Conservation (phyloP, 2,329 filamentous ascomycete species). For the Stemphylium beticola region DNA sequence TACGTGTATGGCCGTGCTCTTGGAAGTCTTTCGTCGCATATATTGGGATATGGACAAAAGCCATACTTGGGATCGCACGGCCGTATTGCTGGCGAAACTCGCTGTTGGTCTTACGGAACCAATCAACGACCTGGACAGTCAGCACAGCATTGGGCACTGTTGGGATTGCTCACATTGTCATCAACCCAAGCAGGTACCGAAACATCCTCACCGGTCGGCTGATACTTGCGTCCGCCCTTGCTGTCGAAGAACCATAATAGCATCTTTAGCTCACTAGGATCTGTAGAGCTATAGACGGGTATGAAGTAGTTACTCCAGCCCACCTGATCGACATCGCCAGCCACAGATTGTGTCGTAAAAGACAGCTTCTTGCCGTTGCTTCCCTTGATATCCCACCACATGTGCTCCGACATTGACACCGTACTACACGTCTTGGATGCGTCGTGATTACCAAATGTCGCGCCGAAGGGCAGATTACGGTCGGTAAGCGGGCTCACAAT, state of each 20-base stretch:
- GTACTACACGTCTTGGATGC: conserved; percentile 35
- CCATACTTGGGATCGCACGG: conserved; percentile 56
- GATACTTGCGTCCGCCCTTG: conserved; percentile 33
- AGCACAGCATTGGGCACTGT: neutral
- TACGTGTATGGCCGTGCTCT: conserved; percentile 55
- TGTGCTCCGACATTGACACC: conserved; percentile 28
- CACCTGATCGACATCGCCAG: conserved; percentile 41
- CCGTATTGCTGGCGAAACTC: conserved; percentile 35
- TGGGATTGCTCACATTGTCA: conserved; percentile 21
- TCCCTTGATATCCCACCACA: conserved; percentile 53
- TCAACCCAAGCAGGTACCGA: conserved; percentile 27
- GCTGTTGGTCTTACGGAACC: conserved; percentile 31
- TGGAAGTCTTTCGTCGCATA: conserved; percentile 42
- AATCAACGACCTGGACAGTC: conserved; percentile 32
- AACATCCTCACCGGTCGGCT: conserved; percentile 23
- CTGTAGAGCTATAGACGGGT: conserved; percentile 52
- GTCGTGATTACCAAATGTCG: conserved; percentile 76
- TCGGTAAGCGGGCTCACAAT: conserved; percentile 56
- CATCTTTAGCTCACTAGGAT: conserved; percentile 50
- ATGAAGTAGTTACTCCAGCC: conserved; percentile 61
- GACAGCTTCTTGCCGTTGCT: conserved; percentile 52
- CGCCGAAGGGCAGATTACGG: conserved; percentile 66
- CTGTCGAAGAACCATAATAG: conserved; percentile 76
- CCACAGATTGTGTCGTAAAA: conserved; percentile 54
- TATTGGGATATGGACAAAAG: conserved; percentile 62